phyloP scores from a whole-genome alignment of 345 rosid genomes.

The Eucalyptus marginata region DNA sequence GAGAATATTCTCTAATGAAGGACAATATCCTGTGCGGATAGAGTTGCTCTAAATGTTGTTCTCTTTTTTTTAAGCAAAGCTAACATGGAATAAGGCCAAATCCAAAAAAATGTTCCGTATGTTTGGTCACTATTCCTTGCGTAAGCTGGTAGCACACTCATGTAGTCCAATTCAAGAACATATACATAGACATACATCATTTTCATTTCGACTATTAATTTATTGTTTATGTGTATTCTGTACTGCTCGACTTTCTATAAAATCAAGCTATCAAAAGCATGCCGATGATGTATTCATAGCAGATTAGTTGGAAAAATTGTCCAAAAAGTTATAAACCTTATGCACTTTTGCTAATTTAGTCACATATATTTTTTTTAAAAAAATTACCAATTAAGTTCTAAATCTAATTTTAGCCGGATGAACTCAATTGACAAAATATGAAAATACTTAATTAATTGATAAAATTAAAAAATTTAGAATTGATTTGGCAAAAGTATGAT shows the following conservation, averaged over 20 bases:
- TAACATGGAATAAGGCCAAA: background rate
- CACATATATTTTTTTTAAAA: no score
- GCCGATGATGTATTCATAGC: background rate
- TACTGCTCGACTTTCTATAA: background rate
- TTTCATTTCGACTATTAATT: background rate
- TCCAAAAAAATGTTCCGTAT: background rate
- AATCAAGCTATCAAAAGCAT: background rate
- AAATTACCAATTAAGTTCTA: background rate
- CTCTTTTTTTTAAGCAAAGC: background rate
- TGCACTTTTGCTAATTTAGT: background rate
- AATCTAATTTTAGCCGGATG: background rate
- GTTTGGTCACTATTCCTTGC: background rate
- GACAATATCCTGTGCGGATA: background rate
- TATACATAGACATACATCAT: background rate
- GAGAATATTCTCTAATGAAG: background rate
- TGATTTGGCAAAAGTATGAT: rapidly evolving
- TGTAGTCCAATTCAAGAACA: background rate
- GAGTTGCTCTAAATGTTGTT: background rate
- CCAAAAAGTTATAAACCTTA: background rate
- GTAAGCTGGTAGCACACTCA: background rate
- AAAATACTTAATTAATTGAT: background rate
- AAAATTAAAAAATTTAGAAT: rapidly evolving
- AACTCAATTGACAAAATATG: background rate
- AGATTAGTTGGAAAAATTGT: background rate
- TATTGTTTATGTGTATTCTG: background rate